phyloP scores from a whole-genome alignment of 805 yeast genomes.

The Pichia occidentalis region DNA sequence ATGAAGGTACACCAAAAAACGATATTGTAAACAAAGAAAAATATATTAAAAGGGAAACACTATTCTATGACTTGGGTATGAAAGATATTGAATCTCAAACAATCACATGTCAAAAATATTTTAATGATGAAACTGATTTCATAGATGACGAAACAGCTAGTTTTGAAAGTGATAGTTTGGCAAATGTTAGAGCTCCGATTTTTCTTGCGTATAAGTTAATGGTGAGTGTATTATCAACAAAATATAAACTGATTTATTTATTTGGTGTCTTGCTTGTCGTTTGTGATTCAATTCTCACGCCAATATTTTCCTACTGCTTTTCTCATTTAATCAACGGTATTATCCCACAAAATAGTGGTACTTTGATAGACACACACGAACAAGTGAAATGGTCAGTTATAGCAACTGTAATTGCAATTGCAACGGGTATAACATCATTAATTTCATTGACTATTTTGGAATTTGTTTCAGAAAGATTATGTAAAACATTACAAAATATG shows the following conservation, averaged over 20 bases:
- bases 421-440: conserved; percentile 56
- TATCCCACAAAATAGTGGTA: conserved; percentile 36
- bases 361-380: conserved; percentile 24
- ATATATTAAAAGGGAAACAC: conserved; percentile 1
- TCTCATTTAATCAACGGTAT: conserved; percentile 63
- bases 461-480: conserved; percentile 63
- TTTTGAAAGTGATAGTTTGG: conserved; percentile 9
- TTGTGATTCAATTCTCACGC: conserved; percentile 58
- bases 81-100: conserved; percentile 2
- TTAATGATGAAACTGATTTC: neutral
- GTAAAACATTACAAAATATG: conserved; percentile 42
- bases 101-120: neutral
- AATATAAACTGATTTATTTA: conserved; percentile 23
- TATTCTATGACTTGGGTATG: conserved; percentile 1
- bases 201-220: conserved; percentile 9
- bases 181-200: conserved; percentile 8
- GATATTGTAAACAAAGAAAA: neutral
- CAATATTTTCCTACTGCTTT: conserved; percentile 72
- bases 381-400: conserved; percentile 61
- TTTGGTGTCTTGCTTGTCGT: conserved; percentile 51
- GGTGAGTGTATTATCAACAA: conserved; percentile 5
- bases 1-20: neutral
- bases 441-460: conserved; percentile 44
- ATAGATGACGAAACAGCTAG: conserved; percentile 3
- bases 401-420: conserved; percentile 53